Percentiles rank a stretch among this genome's conserved stretches.
Conservation (phyloP, 2,329 filamentous ascomycete genomes). For the Monilinia aucupariae region DNA sequence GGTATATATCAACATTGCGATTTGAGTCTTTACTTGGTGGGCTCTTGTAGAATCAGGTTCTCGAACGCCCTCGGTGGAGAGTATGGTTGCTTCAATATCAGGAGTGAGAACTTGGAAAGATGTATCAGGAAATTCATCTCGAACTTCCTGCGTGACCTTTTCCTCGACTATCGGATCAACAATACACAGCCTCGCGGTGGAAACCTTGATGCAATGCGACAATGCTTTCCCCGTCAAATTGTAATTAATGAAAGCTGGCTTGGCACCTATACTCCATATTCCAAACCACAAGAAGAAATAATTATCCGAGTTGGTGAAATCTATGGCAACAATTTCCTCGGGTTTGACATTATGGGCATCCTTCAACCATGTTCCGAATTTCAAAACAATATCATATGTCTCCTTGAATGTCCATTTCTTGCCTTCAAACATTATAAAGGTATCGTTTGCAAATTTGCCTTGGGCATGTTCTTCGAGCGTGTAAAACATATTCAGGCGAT, state of each 20-base stretch:
- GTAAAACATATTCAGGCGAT: constrained; percentile 70
- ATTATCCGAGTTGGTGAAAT: constrained; percentile 75
- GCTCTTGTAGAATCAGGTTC: constrained; percentile 51
- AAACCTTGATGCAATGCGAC: constrained; percentile 66
- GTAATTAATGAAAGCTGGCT: constrained; percentile 84
- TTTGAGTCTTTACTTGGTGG: constrained; percentile 46
- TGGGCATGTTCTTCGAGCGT: constrained; percentile 61
- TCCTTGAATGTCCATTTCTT: constrained; percentile 68
- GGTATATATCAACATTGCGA: constrained; percentile 76
- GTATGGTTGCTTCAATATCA: constrained; percentile 50
- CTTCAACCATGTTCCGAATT: constrained; percentile 72
- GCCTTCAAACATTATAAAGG: constrained; percentile 65
- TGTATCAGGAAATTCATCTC: constrained; percentile 44
- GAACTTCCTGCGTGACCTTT: constrained; percentile 54
- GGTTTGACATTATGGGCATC: constrained; percentile 56
- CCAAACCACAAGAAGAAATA: constrained; percentile 71
- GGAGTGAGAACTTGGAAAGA: constrained; percentile 58
- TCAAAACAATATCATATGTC: constrained; percentile 63
- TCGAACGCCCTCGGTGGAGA: constrained; percentile 47
- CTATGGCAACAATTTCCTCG: constrained; percentile 71
- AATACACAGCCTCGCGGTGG: constrained; percentile 61
- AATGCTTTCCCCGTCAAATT: constrained; percentile 69
- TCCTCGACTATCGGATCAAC: constrained; percentile 58
- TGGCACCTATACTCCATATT: constrained; percentile 76
- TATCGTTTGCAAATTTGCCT: constrained; percentile 46